These are phyloP conservation scores for Cucumis cinereus DNA, from an alignment of 306 rosid species.

Conservation along the genomic window DNA sequence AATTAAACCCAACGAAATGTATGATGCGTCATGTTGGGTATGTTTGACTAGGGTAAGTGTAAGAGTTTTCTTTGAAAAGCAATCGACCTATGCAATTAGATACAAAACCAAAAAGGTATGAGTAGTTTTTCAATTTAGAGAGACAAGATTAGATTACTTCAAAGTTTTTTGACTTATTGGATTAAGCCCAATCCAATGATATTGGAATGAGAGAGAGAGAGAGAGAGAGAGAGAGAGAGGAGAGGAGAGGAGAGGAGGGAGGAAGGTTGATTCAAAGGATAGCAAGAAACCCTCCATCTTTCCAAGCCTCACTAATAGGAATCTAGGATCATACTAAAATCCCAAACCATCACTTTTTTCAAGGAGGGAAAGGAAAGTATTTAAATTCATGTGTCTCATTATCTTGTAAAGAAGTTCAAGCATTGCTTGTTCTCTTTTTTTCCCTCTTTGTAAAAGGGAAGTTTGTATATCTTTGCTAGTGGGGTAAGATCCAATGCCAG, in stretches of 20 bases:
- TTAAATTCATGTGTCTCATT: conserved; percentile 4
- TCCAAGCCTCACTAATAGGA: neutral
- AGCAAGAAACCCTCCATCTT: neutral
- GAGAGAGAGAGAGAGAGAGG: neutral
- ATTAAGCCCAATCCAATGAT: neutral
- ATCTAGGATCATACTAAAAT: neutral
- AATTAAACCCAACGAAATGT: neutral
- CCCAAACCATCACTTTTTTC: neutral
- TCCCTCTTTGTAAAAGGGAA: neutral
- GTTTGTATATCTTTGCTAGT: neutral
- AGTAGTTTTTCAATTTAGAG: neutral
- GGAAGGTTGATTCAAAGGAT: neutral
- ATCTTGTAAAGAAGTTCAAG: neutral
- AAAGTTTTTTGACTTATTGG: neutral
- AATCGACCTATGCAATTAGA: neutral
- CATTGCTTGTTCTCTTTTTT: neutral
- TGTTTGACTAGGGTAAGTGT: neutral
- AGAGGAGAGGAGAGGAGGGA: too few species aligned
- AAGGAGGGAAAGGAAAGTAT: neutral
- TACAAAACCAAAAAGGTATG: neutral
- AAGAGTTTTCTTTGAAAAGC: neutral
- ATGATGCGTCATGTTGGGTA: neutral
- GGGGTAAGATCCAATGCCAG: neutral
- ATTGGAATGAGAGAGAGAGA: neutral
- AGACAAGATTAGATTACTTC: neutral